These are phyloP conservation scores for Nematodospora anomalae DNA, from an alignment of 1,139 yeast genomes.

Conservation along the genomic window DNA sequence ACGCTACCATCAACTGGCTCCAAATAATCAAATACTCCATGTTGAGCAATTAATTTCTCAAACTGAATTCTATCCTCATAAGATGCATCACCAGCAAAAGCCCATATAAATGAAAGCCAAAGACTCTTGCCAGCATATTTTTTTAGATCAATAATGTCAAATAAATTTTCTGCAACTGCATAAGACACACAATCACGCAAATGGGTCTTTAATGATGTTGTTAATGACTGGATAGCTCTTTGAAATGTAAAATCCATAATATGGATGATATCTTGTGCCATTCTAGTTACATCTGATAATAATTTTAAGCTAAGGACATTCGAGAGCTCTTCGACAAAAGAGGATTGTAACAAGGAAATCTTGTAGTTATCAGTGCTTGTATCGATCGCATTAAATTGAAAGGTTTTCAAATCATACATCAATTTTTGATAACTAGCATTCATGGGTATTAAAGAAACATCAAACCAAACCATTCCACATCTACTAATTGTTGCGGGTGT, in stretches of 20 bases:
- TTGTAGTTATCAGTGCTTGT: slow-evolving; percentile 6
- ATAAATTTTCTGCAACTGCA: slow-evolving; percentile 13
- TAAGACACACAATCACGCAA: slow-evolving; percentile 20
- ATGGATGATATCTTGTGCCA: slow-evolving; percentile 36
- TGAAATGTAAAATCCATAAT: slow-evolving; percentile 51
- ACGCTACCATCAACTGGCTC: slow-evolving; percentile 15
- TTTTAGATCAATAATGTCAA: slow-evolving; percentile 20
- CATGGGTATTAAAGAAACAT: slow-evolving; percentile 25
- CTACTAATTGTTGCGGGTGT: slow-evolving; percentile 93
- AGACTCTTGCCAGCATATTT: slow-evolving; percentile 39
- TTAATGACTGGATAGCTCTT: slow-evolving; percentile 42
- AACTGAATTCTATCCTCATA: slow-evolving; percentile 41
- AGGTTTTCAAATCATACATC: slow-evolving; percentile 22
- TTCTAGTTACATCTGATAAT: not conserved
- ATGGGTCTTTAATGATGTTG: slow-evolving; percentile 27
- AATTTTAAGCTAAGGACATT: not conserved
- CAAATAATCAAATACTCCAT: slow-evolving; percentile 19
- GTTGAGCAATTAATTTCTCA: slow-evolving; percentile 27
- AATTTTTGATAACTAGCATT: slow-evolving; percentile 22
- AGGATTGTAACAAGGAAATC: not conserved
- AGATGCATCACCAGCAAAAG: slow-evolving; percentile 64
- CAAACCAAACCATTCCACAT: slow-evolving; percentile 87
- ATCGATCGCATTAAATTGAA: slow-evolving; percentile 9
- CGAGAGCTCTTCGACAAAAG: slow-evolving; percentile 3
- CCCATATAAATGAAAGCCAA: slow-evolving; percentile 58